A percentile compares a stretch with the other conserved stretches of the same genome.
Evolutionary conservation across 441 rosid genomes (phyloP).

Genomic region (Iberis amara): DNA sequence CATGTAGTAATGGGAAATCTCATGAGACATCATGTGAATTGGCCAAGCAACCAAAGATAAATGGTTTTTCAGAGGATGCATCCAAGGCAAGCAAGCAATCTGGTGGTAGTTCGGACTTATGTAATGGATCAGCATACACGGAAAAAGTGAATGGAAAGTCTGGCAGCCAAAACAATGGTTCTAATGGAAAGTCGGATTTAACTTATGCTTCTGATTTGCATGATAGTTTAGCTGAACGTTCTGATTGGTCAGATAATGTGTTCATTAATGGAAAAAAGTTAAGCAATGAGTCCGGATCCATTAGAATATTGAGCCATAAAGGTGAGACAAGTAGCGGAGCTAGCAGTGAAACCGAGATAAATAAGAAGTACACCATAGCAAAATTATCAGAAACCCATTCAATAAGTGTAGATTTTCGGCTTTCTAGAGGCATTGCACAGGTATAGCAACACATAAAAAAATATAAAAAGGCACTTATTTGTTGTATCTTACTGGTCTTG

Average conservation of each 20-base stretch:
- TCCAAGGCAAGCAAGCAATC: constrained; percentile 31
- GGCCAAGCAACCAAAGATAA: constrained; percentile 30
- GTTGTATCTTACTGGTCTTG: constrained; percentile 12
- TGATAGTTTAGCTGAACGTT: constrained; percentile 30
- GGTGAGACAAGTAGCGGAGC: constrained; percentile 38
- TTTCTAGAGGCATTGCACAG: constrained; percentile 97
- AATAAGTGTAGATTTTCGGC: constrained; percentile 85
- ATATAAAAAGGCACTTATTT: neutral
- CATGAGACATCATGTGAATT: constrained; percentile 22
- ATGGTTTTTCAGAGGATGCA: constrained; percentile 31
- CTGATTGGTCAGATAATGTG: constrained; percentile 39
- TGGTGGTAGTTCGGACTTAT: constrained; percentile 26
- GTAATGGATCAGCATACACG: constrained; percentile 32
- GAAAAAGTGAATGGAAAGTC: constrained; percentile 36
- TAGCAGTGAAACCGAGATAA: constrained; percentile 45
- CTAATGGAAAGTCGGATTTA: constrained; percentile 27
- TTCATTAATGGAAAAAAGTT: constrained; percentile 38
- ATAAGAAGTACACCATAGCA: constrained; percentile 55
- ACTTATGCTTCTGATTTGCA: constrained; percentile 37
- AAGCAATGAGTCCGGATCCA: constrained; percentile 41
- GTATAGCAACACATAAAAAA: constrained; percentile 32
- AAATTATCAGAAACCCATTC: constrained; percentile 70
- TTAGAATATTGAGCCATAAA: constrained; percentile 36
- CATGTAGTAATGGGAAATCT: constrained; percentile 37
- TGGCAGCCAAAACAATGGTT: constrained; percentile 39